These are phyloP conservation scores for Xylariaceae sp. DNA, from an alignment of 2,329 filamentous ascomycete species.

Conservation along the genomic window DNA sequence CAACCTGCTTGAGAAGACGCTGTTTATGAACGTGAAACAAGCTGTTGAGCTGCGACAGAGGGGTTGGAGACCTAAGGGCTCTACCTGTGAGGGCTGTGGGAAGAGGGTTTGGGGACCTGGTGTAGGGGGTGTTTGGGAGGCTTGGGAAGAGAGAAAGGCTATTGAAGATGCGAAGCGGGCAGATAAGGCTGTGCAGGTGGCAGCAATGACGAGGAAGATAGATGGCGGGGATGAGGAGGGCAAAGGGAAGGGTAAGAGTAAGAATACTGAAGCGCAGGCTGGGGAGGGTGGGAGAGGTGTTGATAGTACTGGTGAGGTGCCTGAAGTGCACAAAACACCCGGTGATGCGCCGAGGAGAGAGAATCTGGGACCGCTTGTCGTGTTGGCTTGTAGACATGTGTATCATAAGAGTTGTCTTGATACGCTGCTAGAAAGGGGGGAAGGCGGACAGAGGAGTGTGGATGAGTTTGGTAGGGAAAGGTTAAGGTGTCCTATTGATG, in stretches of 20 bases:
- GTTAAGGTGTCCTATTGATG: slow-evolving; percentile 58
- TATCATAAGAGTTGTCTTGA: slow-evolving; percentile 70
- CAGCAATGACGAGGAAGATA: slow-evolving; percentile 13
- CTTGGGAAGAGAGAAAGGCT: slow-evolving; percentile 68
- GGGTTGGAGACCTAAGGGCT: slow-evolving; percentile 85
- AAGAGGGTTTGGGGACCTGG: slow-evolving; percentile 86
- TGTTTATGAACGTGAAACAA: slow-evolving; percentile 79
- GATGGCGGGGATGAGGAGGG: slow-evolving; percentile 34
- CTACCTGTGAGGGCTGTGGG: slow-evolving; percentile 84
- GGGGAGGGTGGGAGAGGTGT: slow-evolving; percentile 32
- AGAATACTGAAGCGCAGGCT: slow-evolving; percentile 42
- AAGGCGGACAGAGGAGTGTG: slow-evolving; percentile 42
- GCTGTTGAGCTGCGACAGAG: slow-evolving; percentile 72
- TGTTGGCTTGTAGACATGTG: slow-evolving; percentile 68
- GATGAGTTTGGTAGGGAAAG: slow-evolving; percentile 43
- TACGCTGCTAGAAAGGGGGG: slow-evolving; percentile 54
- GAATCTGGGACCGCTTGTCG: slow-evolving; percentile 59
- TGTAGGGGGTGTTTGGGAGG: slow-evolving; percentile 74
- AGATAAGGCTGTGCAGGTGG: slow-evolving; percentile 37
- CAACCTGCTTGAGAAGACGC: slow-evolving; percentile 79
- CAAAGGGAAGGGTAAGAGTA: slow-evolving; percentile 50
- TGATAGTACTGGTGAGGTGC: slow-evolving; percentile 35
- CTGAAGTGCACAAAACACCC: slow-evolving; percentile 26
- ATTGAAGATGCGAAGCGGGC: slow-evolving; percentile 45
- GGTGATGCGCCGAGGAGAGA: too few species aligned